Conservation (phyloP, 192 early-diverging fungal genomes). For the Linnemannia zychae region DNA sequence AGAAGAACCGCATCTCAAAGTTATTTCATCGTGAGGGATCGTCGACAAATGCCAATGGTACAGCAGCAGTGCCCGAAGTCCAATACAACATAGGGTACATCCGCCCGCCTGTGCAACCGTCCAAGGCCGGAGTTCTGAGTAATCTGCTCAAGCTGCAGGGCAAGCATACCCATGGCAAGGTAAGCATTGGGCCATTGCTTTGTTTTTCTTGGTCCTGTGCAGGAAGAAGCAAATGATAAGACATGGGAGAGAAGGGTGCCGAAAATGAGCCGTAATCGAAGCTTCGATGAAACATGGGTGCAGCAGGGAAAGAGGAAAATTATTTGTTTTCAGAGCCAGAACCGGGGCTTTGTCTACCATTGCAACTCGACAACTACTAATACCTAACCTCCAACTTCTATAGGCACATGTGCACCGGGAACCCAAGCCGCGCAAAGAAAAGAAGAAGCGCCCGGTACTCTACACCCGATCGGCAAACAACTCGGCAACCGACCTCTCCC, state of each 20-base stretch:
- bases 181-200: neutral
- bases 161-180: constrained; percentile 24
- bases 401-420: constrained; percentile 12
- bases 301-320: neutral
- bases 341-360: neutral
- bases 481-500: constrained; percentile 28
- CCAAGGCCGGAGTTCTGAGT: constrained; percentile 58
- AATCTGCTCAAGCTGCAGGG: constrained; percentile 60
- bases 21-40: constrained; percentile 23
- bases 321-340: neutral
- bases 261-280: neutral
- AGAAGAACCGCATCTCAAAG: constrained; percentile 32
- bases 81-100: neutral
- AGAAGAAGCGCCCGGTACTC: constrained; percentile 44
- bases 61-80: neutral
- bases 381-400: neutral
- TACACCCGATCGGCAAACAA: constrained; percentile 46
- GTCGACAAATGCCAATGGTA: neutral
- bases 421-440: constrained; percentile 36
- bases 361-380: neutral
- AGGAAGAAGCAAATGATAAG: neutral
- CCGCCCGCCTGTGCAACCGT: constrained; percentile 27
- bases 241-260: neutral
- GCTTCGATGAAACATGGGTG: neutral
- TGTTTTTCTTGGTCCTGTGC: neutral